Conservation (phyloP, 2,329 filamentous ascomycete species). For the Fusarium heterosporum region DNA sequence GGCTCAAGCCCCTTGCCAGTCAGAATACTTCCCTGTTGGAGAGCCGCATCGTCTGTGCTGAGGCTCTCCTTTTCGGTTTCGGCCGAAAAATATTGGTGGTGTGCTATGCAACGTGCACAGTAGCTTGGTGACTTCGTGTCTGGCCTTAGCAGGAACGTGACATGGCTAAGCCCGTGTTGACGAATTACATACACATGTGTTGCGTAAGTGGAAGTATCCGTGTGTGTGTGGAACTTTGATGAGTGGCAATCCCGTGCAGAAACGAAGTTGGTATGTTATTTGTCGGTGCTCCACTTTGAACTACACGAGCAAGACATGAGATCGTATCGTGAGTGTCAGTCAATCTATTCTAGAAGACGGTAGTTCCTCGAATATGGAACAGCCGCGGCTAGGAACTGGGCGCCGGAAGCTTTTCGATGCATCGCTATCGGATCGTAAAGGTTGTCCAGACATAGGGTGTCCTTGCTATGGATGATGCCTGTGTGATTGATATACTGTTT, state of each 20-base stretch:
- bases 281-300: slow-evolving; percentile 32
- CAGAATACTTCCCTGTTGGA: slow-evolving; percentile 18
- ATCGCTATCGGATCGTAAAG: slow-evolving; percentile 8
- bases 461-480: slow-evolving; percentile 8
- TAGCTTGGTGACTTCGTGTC: slow-evolving; percentile 22
- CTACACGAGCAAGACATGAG: slow-evolving; percentile 20
- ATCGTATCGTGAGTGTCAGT: slow-evolving; percentile 12
- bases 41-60: slow-evolving; percentile 35
- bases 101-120: slow-evolving; percentile 1
- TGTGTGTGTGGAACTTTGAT: slow-evolving; percentile 22
- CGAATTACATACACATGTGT: slow-evolving; percentile 21
- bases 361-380: slow-evolving; percentile 23
- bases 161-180: slow-evolving; percentile 9
- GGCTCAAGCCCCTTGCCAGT: slow-evolving; percentile 10
- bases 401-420: slow-evolving; percentile 18
- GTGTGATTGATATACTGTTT: background rate
- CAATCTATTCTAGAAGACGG: slow-evolving; percentile 21
- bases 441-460: background rate
- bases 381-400: slow-evolving; percentile 24
- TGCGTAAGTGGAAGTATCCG: slow-evolving; percentile 13
- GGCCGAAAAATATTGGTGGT: slow-evolving; percentile 24
- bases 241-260: slow-evolving; percentile 28
- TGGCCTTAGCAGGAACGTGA: slow-evolving; percentile 17
- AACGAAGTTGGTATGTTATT: slow-evolving; percentile 4
- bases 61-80: slow-evolving; percentile 35